phyloP scores from a whole-genome alignment of 306 rosid species.

The Dalbergia cultrata region DNA sequence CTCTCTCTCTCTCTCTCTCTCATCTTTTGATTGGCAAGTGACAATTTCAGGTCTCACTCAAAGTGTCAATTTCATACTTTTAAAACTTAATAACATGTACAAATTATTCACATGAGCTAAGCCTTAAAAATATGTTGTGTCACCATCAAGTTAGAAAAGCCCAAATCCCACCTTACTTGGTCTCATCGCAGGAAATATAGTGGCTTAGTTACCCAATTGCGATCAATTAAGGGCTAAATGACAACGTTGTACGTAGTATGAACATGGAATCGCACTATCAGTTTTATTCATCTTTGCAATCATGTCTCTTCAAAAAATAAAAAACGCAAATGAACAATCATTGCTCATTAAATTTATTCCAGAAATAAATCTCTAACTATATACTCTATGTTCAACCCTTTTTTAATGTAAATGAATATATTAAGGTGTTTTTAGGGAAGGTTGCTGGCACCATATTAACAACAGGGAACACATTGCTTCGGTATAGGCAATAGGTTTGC shows the following conservation, averaged over 20 bases:
- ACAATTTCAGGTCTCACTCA: no score
- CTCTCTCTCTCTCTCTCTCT: no score
- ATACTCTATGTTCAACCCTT: no score
- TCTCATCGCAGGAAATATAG: not conserved
- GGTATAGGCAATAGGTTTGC: conserved; percentile 1
- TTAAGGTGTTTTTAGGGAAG: not conserved
- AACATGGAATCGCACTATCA: not conserved
- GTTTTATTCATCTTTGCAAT: not conserved
- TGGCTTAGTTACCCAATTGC: not conserved
- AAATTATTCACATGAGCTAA: no score
- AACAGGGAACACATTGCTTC: not conserved
- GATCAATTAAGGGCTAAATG: not conserved
- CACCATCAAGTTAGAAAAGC: not conserved
- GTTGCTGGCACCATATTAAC: not conserved
- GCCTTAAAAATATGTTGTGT: not conserved
- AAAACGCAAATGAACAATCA: not conserved
- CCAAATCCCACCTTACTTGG: not conserved
- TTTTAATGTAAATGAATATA: no score
- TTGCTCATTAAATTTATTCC: no score
- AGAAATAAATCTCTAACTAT: no score
- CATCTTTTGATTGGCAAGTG: no score
- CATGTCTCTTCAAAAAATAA: no score
- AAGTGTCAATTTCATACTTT: no score
- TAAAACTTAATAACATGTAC: no score
- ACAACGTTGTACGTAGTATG: not conserved